Evolutionary conservation across 805 yeast species (phyloP).

Genomic region (Starmerella riodocensis): DNA sequence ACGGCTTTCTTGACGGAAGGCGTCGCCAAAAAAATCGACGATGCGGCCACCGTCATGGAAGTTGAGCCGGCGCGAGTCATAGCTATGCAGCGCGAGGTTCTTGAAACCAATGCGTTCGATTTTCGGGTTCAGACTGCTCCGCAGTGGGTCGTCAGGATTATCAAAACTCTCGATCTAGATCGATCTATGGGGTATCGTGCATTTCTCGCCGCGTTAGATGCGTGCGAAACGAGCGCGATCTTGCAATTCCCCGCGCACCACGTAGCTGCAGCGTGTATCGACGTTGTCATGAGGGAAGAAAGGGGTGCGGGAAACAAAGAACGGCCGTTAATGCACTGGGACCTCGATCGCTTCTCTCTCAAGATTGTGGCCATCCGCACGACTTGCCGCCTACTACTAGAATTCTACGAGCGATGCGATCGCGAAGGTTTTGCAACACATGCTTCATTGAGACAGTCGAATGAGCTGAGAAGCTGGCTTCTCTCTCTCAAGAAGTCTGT

Average conservation of each 20-base stretch:
- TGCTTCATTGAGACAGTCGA: background rate
- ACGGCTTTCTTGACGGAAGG: slow-evolving; percentile 72
- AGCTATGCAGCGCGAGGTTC: slow-evolving; percentile 51
- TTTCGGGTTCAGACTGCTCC: slow-evolving; percentile 59
- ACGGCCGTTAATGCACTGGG: background rate
- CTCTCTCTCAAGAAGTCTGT: background rate
- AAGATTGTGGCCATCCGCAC: slow-evolving; percentile 1
- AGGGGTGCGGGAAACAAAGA: background rate
- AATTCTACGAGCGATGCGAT: slow-evolving; percentile 6
- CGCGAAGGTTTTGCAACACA: background rate
- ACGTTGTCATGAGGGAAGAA: slow-evolving; percentile 32
- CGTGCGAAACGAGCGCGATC: slow-evolving; percentile 53
- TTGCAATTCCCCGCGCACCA: slow-evolving; percentile 64
- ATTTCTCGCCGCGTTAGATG: slow-evolving; percentile 69
- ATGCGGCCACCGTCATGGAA: slow-evolving; percentile 23
- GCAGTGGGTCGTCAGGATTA: slow-evolving; percentile 47
- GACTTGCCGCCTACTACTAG: slow-evolving; percentile 8
- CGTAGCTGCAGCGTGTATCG: slow-evolving; percentile 55
- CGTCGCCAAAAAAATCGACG: slow-evolving; percentile 61
- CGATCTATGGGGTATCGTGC: slow-evolving; percentile 41
- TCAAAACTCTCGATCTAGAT: slow-evolving; percentile 38
- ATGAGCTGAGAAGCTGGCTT: slow-evolving; percentile 1
- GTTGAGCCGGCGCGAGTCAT: slow-evolving; percentile 21
- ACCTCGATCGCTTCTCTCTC: background rate
- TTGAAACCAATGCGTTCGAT: slow-evolving; percentile 71